Evolutionary conservation across 2,329 filamentous ascomycete genomes (phyloP), one percentile per base, ranked within the genome.

Genomic region (Botrytis byssoidea): DNA sequence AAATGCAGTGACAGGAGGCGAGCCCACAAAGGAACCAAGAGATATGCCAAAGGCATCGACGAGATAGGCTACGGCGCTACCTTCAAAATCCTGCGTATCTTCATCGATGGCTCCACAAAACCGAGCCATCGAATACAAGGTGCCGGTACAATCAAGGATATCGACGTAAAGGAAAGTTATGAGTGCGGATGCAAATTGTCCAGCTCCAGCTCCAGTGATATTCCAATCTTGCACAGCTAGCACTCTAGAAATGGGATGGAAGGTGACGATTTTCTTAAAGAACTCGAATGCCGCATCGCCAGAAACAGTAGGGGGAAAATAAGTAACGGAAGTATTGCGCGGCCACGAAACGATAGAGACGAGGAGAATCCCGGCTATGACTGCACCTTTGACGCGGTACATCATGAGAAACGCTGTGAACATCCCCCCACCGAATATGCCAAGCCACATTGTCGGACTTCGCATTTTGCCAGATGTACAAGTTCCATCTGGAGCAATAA

Each of bases 291-390:
- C 85, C 78, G 87, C 86, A 81, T 95, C 85, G 59, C 94, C 94
- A 3, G 91, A 82, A 0, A 85, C 77, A 0, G 89, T 93, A 79
- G 95, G 86, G 0, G 94, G 93, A 83, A 97, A 97, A 82, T 92
- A 94, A 9, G 93, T 95, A 73, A 97, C 90, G 0, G 87, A 81
- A 0, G 93, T 95, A 29, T 85, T 84, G 37, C 94, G 89, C 0
- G 94, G 94, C 94, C 94, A 97, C 14, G 93, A 97, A 82, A 96
- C 94, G 82, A 97, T 91, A 76, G 91, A 94, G 73, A 97, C 93
- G 40, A 97, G 88, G 40, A 95, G 82, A 76, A 97, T 96, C 55
- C 94, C 94, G 51, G 89, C 88, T 78, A 97, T 94, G 79, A 97
- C 92, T 73, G 94, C 94, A 74, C 93, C 93, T 84, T 95, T 95